Base-by-base conservation (phyloP, 208 protist species). In the Crithidia sp. region DNA sequence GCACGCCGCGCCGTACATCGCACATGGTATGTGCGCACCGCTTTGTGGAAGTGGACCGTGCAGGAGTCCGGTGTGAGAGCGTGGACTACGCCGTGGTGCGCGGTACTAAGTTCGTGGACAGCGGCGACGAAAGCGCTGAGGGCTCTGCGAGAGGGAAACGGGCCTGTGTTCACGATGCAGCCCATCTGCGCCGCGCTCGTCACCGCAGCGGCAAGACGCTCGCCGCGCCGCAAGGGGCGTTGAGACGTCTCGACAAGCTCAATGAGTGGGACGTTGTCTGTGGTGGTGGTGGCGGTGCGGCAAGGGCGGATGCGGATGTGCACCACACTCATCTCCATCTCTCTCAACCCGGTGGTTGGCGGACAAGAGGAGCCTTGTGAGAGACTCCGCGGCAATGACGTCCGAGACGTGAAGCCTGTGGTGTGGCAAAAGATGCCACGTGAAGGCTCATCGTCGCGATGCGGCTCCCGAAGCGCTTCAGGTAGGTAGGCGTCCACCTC, bases 401-500 rank as follows among this genome's bases (percentile, higher is more conserved):
- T 28, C 28, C 28, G 28, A 28, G 28, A 28, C 28, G 28, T 28
- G 28, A 0, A 28, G 28, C 28, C 28, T 28, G 28, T 28, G 28
- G 28, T 28, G 28, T 28, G 28, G 28, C 28, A 28, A 28, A 28
- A 28, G 28, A 28, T 28, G 28, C 1, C 28, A 28, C 28, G 28
- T 28, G 28, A 28, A 28, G 28, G 28, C 28, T 28, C 28, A 28
- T 28, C 28, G 28, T 49, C 45, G 9, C 45, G 7, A 49, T 49
- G 45, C 54, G 10, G 2, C 43, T 56, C 13, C 13, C 65, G 68
- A 7, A 71, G 16, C 19, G 59, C 49, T 8, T 44, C 52, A 2
- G 75, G 75, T 0, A 80, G 10, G 36, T 68, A 80, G n/a, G 50
- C 40, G 52, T 80, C 68, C n/a, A 80, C 45, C 6, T 73, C 8